Base-by-base conservation (phyloP, 768 basidiomycete genomes). In the Sporobolomyces roseus region DNA sequence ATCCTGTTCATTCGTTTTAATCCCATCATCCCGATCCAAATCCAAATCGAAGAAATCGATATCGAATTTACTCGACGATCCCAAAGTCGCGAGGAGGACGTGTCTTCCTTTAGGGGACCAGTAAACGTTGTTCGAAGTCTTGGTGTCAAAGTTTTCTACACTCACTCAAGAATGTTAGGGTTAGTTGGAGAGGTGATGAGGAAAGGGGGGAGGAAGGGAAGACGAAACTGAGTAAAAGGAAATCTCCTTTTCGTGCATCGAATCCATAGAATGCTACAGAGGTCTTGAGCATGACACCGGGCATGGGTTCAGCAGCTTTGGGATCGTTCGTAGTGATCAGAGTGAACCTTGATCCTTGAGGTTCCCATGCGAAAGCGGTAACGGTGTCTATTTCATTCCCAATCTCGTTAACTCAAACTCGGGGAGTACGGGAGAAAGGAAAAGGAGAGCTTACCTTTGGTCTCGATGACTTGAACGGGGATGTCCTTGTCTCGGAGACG, bases 41-140 rank as follows among this genome's bases (percentile, higher is more conserved):
- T 99, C 96, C 50, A 97, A 83, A 79, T 99, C 96, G 93, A 91
- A 99, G 81, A 98, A 99, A 78, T 98, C 94, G 33, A 99, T 84
- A 79, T 97, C 96, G 13, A 91, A 98, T 81, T 98, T 98, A 75
- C 85, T 87, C 16, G 91, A 88, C 13, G 91, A 93, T 32, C 94
- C 96, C 65, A 98, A 89, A 48, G 93, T 98, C 29, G 93, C 93
- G 68, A 98, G 85, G 61, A 96, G 89, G 66, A 94, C 89, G 80
- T 97, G 92, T 50, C 94, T 88, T 61, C 96, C 96, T 61, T 90
- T 87, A 45, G 96, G 93, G 19, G 92, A 93, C 96, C 96, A 99
- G 58, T 90, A 86, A 75, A 97, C 88, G 43, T 90, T 90, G 80
- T 98, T 98, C 78, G 87, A 90, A 35, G 90, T 91, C 71, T 93